Conservation (phyloP, 352 stramenopile species). For the Thalassiosira allenii region DNA sequence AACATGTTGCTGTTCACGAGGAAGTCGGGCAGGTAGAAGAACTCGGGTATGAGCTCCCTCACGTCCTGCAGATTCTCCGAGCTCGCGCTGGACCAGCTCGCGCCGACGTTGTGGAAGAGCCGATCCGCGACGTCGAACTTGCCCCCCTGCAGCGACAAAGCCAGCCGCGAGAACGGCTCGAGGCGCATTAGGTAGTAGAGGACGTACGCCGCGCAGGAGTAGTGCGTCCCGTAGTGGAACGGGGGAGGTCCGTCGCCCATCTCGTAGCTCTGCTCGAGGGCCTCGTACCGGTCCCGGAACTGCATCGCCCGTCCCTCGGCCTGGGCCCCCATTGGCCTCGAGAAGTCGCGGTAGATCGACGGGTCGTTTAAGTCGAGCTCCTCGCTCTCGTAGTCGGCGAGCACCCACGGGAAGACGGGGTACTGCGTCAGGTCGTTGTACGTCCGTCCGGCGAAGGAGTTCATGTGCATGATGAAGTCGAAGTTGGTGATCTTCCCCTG, state of each 20-base stretch:
- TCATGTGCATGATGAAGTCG: slow-evolving; percentile 97
- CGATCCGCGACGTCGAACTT: slow-evolving; percentile 95
- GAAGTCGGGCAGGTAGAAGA: slow-evolving; percentile 91
- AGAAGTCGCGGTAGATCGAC: slow-evolving; percentile 94
- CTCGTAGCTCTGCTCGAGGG: slow-evolving; percentile 88
- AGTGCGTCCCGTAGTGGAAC: slow-evolving; percentile 99
- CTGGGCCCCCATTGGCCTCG: slow-evolving; percentile 97
- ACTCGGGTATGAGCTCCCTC: slow-evolving; percentile 89
- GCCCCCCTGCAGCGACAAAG: slow-evolving; percentile 94
- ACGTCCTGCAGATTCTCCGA: slow-evolving; percentile 90
- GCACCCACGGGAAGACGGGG: slow-evolving; percentile 98
- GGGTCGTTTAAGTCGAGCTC: slow-evolving; percentile 94
- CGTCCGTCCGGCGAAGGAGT: slow-evolving; percentile 92
- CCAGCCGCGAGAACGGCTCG: slow-evolving; percentile 97
- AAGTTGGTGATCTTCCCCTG: slow-evolving; percentile 92
- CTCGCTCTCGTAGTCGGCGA: slow-evolving; percentile 95
- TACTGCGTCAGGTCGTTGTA: slow-evolving; percentile 96
- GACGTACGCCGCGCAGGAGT: slow-evolving; percentile 94
- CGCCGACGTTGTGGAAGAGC: slow-evolving; percentile 94
- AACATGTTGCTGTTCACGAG: slow-evolving; percentile 89
- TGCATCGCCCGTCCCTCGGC: slow-evolving; percentile 90
- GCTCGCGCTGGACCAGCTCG: slow-evolving; percentile 93
- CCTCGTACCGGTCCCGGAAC: slow-evolving; percentile 93
- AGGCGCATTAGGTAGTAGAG: slow-evolving; percentile 98
- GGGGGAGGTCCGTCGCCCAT: slow-evolving; percentile 90